These are phyloP conservation scores for Boeremia lycopersici DNA, from an alignment of 2,329 filamentous ascomycete genomes.

Conservation along the genomic window DNA sequence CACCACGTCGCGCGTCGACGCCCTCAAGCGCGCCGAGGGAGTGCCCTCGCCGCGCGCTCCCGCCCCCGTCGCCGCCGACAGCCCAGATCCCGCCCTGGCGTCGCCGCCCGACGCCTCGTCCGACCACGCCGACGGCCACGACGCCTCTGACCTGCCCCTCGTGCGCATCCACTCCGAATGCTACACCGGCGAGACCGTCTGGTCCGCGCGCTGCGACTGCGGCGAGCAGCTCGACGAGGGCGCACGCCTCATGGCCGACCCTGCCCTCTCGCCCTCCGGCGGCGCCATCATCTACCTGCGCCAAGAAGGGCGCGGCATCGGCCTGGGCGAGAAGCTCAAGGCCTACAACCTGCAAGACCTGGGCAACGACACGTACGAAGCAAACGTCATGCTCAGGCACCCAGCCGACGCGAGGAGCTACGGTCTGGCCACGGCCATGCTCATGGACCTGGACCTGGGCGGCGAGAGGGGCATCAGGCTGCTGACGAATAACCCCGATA, in stretches of 20 bases:
- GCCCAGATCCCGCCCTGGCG: constrained; percentile 14
- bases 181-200: constrained; percentile 97
- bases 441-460: constrained; percentile 78
- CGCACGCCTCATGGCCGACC: constrained; percentile 86
- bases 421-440: constrained; percentile 93
- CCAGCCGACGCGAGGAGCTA: constrained; percentile 95
- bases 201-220: constrained; percentile 97
- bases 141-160: constrained; percentile 64
- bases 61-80: constrained; percentile 8
- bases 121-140: constrained; percentile 36
- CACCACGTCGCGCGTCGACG: constrained; percentile 72
- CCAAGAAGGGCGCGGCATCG: constrained; percentile 95
- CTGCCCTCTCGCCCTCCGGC: constrained; percentile 63
- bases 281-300: constrained; percentile 95
- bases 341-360: constrained; percentile 98
- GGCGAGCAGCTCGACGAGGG: constrained; percentile 98
- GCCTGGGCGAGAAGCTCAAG: constrained; percentile 92
- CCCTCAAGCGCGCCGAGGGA: constrained; percentile 49
- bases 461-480: constrained; percentile 75
- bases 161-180: constrained; percentile 98
- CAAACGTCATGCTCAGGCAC: constrained; percentile 87
- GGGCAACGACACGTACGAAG: constrained; percentile 96
- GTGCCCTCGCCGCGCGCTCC: constrained; percentile 28
- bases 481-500: constrained; percentile 96
- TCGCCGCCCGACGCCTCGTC: constrained; percentile 33